Base-by-base conservation (phyloP, 2,329 filamentous ascomycete species). In the Tolypocladium guangdongense region DNA sequence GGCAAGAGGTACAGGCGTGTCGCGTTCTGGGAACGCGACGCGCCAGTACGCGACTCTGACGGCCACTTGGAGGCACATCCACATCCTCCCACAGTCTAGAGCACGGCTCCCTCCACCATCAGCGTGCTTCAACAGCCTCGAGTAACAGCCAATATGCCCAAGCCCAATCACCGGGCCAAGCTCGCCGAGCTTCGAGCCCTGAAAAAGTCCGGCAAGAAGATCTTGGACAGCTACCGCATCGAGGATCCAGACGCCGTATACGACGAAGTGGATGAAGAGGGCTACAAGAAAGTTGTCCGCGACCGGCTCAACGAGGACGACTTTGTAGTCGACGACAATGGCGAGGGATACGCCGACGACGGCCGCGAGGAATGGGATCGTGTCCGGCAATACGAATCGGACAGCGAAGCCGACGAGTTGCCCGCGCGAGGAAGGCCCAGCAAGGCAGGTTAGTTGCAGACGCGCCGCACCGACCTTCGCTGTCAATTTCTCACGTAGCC, bases 251-350 rank as follows among this genome's bases (percentile, higher is more conserved):
- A 86, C 59, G 83, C 88, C 61, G 76, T 99, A 46, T 99, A 97
- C 73, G 93, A 97, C 58, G 91, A 95, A 64, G 90, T 99, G 49
- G 91, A 97, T 65, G 93, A 99, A 64, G 92, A 93, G 64, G 88
- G 88, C 51, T 99, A 99, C 77, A 96, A 96, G 75, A 95, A 95
- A 68, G 86, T 97, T 60, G 90, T 99, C 16, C 83, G 93, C 43
- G 83, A 86, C 53, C 86, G 93, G 48, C 77, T 99, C 51, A 88
- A 97, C 65, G 80, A 95, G 64, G 93, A 99, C 63, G 93, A 99
- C 72, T 99, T 99, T 64, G 92, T 99, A 51, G 91, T 99, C 56
- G 93, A 97, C 74, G 93, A 99, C 73, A 95, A 96, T 74, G 92
- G 92, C 64, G 90, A 92, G 67, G 92, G 93, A 38, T 99, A 99